phyloP scores from a whole-genome alignment of 495 filamentous ascomycete species.

The Xylaria cubensis region DNA sequence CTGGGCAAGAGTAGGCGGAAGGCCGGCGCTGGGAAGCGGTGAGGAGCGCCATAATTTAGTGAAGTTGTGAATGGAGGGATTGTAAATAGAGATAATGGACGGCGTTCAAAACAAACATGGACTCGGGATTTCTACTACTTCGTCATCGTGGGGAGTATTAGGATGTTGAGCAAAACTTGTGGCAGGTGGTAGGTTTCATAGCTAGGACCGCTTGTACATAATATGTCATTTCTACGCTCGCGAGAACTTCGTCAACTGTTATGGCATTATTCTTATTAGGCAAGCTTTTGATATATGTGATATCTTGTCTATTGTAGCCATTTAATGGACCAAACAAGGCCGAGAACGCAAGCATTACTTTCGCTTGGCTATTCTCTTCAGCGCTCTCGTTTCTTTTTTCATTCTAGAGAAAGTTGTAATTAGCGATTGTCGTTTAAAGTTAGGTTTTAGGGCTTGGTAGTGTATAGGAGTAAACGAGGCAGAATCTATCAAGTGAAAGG shows the following conservation, averaged over 20 bases:
- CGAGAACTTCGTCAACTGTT: background rate
- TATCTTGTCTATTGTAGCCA: slow-evolving; percentile 13
- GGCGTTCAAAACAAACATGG: slow-evolving; percentile 22
- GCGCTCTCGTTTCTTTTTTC: slow-evolving; percentile 96
- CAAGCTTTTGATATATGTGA: background rate
- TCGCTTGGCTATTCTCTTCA: slow-evolving; percentile 72
- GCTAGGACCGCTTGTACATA: background rate
- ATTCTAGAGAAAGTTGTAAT: slow-evolving; percentile 47
- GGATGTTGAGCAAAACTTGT: slow-evolving; percentile 4
- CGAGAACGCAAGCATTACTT: slow-evolving; percentile 35
- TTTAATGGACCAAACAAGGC: background rate
- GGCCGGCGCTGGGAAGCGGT: slow-evolving; percentile 39
- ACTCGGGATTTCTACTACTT: background rate
- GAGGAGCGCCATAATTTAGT: background rate
- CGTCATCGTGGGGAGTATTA: slow-evolving; percentile 25
- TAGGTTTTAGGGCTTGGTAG: background rate
- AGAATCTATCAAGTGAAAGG: background rate
- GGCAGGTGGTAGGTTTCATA: background rate
- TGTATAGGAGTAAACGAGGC: background rate
- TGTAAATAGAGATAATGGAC: slow-evolving; percentile 16
- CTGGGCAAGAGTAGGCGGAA: slow-evolving; percentile 52
- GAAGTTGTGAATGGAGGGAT: background rate
- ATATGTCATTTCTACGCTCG: background rate
- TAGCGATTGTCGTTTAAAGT: slow-evolving; percentile 1
- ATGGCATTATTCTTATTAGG: background rate